A percentile compares a stretch with the other conserved stretches of the same genome.
Evolutionary conservation across 305 asterid genomes (phyloP).

Genomic region (Solanum hybrid): DNA sequence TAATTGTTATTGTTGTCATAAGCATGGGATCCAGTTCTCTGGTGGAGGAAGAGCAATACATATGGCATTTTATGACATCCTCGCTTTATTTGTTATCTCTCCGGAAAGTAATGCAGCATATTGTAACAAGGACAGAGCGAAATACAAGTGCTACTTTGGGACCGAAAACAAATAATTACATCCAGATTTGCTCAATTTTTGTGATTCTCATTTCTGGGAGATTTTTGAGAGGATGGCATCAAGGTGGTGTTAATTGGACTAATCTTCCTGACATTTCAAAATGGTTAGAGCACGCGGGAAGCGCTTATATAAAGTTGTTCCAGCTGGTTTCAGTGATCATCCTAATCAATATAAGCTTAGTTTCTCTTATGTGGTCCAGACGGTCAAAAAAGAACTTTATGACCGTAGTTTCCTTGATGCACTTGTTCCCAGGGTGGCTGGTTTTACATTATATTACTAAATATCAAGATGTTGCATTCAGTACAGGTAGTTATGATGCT

Average conservation of each 20-base stretch:
- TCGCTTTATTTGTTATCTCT: slow-evolving; percentile 60
- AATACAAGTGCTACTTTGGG: slow-evolving; percentile 9
- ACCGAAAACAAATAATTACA: slow-evolving; percentile 7
- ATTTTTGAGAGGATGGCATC: slow-evolving; percentile 92
- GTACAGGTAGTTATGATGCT: slow-evolving; percentile 32
- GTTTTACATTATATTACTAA: slow-evolving; percentile 38
- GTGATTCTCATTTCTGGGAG: slow-evolving; percentile 58
- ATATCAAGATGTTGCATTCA: slow-evolving; percentile 27
- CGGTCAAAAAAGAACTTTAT: slow-evolving; percentile 21
- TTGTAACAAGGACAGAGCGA: neutral
- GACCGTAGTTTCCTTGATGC: slow-evolving; percentile 29
- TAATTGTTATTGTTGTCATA: slow-evolving; percentile 35
- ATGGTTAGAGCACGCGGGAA: slow-evolving; percentile 53
- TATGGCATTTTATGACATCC: slow-evolving; percentile 75
- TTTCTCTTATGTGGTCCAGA: slow-evolving; percentile 22
- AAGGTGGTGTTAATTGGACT: slow-evolving; percentile 97
- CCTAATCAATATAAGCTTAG: slow-evolving; percentile 29
- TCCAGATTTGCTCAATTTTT: slow-evolving; percentile 24
- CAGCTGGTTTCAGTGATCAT: slow-evolving; percentile 50
- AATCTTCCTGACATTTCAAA: slow-evolving; percentile 79
- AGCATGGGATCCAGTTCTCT: slow-evolving; percentile 95
- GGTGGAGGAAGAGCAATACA: slow-evolving; percentile 90
- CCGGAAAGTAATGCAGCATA: slow-evolving; percentile 38
- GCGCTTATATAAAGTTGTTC: slow-evolving; percentile 29
- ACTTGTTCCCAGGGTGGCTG: slow-evolving; percentile 37